Base-by-base conservation (phyloP, 441 rosid genomes). In the Mallotus repandus region DNA sequence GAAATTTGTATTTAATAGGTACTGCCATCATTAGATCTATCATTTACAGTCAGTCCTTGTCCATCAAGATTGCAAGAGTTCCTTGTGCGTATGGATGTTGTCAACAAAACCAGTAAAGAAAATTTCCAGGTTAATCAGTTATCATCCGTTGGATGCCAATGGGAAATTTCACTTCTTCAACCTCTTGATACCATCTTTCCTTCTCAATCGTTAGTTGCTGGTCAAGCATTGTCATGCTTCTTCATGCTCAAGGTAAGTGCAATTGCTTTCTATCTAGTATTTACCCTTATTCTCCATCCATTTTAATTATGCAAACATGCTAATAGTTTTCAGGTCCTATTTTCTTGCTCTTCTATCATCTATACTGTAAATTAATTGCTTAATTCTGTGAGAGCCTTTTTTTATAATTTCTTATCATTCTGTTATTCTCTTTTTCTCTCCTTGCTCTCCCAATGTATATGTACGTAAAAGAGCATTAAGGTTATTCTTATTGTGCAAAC, bases 121-220 rank as follows among this genome's bases (percentile, higher is more conserved):
- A 74, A 78, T 83, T 91, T 94, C 86, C 89, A 87, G 85, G 79
- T 96, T 76, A 83, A 78, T 66, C 99, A 94, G 84, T 72, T 96
- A 81, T 89, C 98, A 73, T 76, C 94, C 64, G 83, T 89, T 81
- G 98, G 98, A 77, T 67, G 74, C 72, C 89, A 85, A 62, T 96
- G 98, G 96, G 94, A 94, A 73, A 87, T 96, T 82, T 89, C 93
- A 32, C 82, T 87, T 85, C 93, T 91, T 78, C 92, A 91, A 80
- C 87, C 90, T 66, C 85, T 84, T 74, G 92, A 89, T 75, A 53
- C 88, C 75, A 80, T 88, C 81, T 81, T 85, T 79, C 87, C 96
- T 82, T 86, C 91, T 61, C 82, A 86, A 60, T 79, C 86, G 78
- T 71, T 96, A 79, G 80, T 85, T 79, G 79, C 94, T 77, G 97